Base-by-base conservation (phyloP, 2,329 filamentous ascomycete genomes). In the Penicillium sp. region DNA sequence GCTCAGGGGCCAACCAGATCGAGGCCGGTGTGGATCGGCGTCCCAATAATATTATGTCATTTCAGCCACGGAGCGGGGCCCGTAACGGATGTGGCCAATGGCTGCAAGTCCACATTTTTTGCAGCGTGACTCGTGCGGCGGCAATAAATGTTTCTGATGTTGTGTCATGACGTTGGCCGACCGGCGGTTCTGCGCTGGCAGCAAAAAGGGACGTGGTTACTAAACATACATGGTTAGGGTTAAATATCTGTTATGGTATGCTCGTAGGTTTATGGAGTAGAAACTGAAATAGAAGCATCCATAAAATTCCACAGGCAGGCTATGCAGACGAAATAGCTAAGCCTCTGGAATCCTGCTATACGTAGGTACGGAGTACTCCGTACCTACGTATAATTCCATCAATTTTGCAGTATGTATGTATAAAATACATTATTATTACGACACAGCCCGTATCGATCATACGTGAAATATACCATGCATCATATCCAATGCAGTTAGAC, bases 141-240 rank as follows among this genome's bases (percentile, higher is more conserved):
- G 52, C 52, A 54, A 33, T 12, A 11, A 7, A 33, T n/a, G n/a
- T n/a, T n/a, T n/a, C n/a, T n/a, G n/a, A 28, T 28, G 28, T 33
- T 12, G 2, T 11, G 28, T 33, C 55, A 45, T 55, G 65, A 62
- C 61, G 52, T 55, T 55, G 46, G 23, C 35, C 46, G 12, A 11
- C 12, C 28, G 9, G 28, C 28, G 28, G 12, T 33, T 33, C 28
- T 33, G 28, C 28, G 28, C 28, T 33, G 28, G 28, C 28, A 33
- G 9, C 9, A 6, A 11, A 3, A 33, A 33, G 28, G 9, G 3
- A 5, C 3, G 28, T 33, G 11, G 12, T 7, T 33, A 33, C 12
- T 33, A 33, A 33, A 33, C 28, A 12, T 11, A 5, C 28, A 33
- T 2, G 28, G 8, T 33, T 11, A 33, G 11, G 28, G 12, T 3